Conservation (phyloP, 2,329 filamentous ascomycete species). For the Shiraia sp. region DNA sequence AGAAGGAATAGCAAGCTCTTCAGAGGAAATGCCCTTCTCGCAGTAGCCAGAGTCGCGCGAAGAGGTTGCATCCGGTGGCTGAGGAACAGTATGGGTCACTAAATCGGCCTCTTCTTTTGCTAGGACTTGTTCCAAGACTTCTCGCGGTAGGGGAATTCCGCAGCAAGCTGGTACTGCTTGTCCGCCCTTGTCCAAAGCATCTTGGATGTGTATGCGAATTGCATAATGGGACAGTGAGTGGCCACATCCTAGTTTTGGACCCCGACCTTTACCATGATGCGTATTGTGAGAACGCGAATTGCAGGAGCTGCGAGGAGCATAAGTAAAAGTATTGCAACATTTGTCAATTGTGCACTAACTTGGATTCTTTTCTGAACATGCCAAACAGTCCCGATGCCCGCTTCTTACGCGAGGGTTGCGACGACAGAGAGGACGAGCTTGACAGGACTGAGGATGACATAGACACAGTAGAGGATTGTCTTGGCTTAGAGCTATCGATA, state of each 20-base stretch:
- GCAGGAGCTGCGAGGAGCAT: conserved; percentile 26
- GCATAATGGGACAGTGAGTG: conserved; percentile 33
- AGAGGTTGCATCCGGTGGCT: conserved; percentile 19
- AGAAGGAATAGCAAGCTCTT: conserved; percentile 17
- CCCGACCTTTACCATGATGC: conserved; percentile 27
- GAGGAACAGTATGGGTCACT: conserved; percentile 17
- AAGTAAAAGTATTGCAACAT: conserved; percentile 10
- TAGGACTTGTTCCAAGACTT: conserved; percentile 44
- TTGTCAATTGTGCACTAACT: conserved; percentile 18
- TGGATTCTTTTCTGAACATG: conserved; percentile 37
- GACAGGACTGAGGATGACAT: conserved; percentile 24
- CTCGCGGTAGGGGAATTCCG: conserved; percentile 45
- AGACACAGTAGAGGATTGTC: conserved; percentile 30
- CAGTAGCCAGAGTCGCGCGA: conserved; percentile 32
- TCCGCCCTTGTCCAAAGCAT: conserved; percentile 37
- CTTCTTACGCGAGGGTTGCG: conserved; percentile 26
- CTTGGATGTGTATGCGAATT: conserved; percentile 39
- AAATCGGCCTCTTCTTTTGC: conserved; percentile 44
- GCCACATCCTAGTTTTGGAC: conserved; percentile 34
- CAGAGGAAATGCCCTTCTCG: conserved; percentile 28
- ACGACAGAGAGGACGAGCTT: conserved; percentile 23
- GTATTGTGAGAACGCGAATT: conserved; percentile 29
- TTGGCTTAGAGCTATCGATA: conserved; percentile 18
- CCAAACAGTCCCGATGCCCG: conserved; percentile 35
- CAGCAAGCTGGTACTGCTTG: conserved; percentile 46